Evolutionary conservation across 495 filamentous ascomycete species (phyloP), one percentile per base, ranked within the genome.

Genomic region (Aspergillus avenaceus): DNA sequence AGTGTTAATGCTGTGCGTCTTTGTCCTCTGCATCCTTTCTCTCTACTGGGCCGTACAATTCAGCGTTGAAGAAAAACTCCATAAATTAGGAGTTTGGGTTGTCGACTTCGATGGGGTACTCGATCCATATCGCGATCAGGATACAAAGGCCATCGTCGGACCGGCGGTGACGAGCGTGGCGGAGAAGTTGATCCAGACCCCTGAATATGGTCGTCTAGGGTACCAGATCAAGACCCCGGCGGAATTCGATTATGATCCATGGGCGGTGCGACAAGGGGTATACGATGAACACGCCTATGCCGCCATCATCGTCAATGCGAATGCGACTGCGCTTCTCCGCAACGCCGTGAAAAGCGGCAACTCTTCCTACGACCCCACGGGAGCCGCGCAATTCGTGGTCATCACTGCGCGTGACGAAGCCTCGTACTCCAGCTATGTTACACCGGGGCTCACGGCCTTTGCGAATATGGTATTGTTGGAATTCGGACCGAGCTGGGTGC

Each of bases 101-200:
- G 83, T 87, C 40, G 82, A 87, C 56, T 85, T 86, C 51, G 84
- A 87, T 55, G 76, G 74, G 9, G 66, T 77, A 48, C 64, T 78
- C 5, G 68, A 75, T 9, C 79, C 81, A 16, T 83, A 82, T 51
- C 42, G 50, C 14, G 62, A 45, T 16, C 19, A 55, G 37, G 64
- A 67, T 26, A 58, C 72, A 34, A 22, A 27, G 24, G 69, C 81
- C 0, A 54, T 86, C 12, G 71, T 87, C 21, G 84, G 84, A 1
- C 82, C 82, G 0, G 61, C 70, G 13, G 68, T 85, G 5, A 75
- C 67, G 8, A 52, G 73, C n/a, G 56, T 59, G 0, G 70, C 72
- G 2, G 54, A 73, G 13, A 48, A 66, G 19, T 62, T 74, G 34
- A 55, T 69, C 31, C 50, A 66, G 1, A 67, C 65, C 9, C 47